Evolutionary conservation across 345 rosid genomes (phyloP).

Genomic region (Heritiera littoralis): DNA sequence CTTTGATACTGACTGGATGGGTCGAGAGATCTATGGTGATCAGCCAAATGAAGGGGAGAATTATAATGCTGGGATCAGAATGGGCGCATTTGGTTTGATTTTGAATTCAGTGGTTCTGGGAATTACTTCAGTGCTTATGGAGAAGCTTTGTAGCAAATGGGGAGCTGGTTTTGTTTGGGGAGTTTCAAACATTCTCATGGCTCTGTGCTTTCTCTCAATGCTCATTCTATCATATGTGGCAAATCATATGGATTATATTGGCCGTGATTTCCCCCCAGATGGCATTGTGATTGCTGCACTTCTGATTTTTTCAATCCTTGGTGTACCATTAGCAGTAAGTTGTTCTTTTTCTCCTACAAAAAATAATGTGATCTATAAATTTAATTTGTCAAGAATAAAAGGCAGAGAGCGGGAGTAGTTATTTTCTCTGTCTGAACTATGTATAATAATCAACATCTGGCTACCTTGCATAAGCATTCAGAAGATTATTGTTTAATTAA

Average conservation of each 20-base stretch:
- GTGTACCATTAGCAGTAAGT: conserved; percentile 88
- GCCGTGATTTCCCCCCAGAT: conserved; percentile 62
- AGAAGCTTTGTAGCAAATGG: conserved; percentile 92
- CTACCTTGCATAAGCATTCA: background rate
- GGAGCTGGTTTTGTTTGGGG: conserved; percentile 99
- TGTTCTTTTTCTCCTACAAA: conserved; percentile 22
- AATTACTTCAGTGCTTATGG: conserved; percentile 89
- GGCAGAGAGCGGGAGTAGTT: background rate
- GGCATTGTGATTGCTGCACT: conserved; percentile 71
- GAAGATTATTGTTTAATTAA: conserved; percentile 4
- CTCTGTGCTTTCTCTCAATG: conserved; percentile 86
- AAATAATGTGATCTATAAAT: conserved; percentile 2
- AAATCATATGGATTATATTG: conserved; percentile 52
- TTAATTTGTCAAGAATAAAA: background rate
- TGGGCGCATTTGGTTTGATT: conserved; percentile 93
- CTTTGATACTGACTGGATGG: conserved; percentile 97
- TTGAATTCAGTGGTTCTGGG: conserved; percentile 87
- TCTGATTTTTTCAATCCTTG: conserved; percentile 68
- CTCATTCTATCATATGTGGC: conserved; percentile 64
- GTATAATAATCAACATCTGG: background rate
- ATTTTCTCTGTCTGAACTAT: background rate
- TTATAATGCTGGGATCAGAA: conserved; percentile 79
- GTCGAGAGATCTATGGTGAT: conserved; percentile 91
- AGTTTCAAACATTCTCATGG: conserved; percentile 77
- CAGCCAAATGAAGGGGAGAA: conserved; percentile 66